Conservation (phyloP, 176 grass and related monocot species). For the Zoysia pacifica region DNA sequence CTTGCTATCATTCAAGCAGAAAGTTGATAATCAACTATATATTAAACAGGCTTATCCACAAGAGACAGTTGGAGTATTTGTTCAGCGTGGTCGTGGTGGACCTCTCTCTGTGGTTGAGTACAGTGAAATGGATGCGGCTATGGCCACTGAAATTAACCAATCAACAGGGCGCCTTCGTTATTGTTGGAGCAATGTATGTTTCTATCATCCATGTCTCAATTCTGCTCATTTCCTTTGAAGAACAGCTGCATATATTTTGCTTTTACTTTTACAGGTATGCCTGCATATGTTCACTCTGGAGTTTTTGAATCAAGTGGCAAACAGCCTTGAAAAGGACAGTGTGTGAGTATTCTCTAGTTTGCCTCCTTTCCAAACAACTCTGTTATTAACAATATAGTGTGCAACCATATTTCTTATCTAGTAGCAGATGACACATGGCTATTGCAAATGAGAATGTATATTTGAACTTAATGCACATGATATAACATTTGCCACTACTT, state of each 20-base stretch:
- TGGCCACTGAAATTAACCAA: slow-evolving; percentile 95
- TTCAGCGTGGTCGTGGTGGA: slow-evolving; percentile 85
- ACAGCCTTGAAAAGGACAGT: slow-evolving; percentile 91
- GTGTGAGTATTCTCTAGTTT: slow-evolving; percentile 62
- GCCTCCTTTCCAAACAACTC: neutral
- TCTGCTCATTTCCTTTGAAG: slow-evolving; percentile 1
- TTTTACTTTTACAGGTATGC: slow-evolving; percentile 54
- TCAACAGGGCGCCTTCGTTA: slow-evolving; percentile 90
- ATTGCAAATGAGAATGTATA: neutral
- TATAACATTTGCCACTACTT: slow-evolving; percentile 5
- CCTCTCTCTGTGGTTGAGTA: slow-evolving; percentile 88
- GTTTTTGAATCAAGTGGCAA: slow-evolving; percentile 90
- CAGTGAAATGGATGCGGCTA: slow-evolving; percentile 92
- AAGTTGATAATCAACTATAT: slow-evolving; percentile 14
- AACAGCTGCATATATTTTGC: neutral
- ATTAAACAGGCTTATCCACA: slow-evolving; percentile 89
- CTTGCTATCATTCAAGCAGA: slow-evolving; percentile 1
- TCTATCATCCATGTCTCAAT: slow-evolving; percentile 23
- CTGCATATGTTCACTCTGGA: slow-evolving; percentile 93
- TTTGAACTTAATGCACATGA: neutral
- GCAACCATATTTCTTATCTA: neutral
- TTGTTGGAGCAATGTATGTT: slow-evolving; percentile 98
- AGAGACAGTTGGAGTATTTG: slow-evolving; percentile 98
- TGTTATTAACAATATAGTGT: neutral
- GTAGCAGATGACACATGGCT: slow-evolving; percentile 1